Base-by-base conservation (phyloP, 2,329 filamentous ascomycete species). In the Penicillium glabrum region DNA sequence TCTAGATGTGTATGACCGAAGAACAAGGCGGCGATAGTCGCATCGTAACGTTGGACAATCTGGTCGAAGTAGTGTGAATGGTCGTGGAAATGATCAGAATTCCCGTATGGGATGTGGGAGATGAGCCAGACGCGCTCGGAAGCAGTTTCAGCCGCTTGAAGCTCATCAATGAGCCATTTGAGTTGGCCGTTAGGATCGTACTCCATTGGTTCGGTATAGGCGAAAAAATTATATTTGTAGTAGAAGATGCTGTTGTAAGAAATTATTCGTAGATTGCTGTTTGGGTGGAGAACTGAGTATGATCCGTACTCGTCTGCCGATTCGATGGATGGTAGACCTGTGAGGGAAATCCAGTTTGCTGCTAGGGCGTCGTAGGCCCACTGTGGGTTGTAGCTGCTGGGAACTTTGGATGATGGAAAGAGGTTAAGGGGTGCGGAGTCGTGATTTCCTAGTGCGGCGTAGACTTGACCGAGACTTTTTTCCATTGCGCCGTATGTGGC, bases 201-300 rank as follows among this genome's bases (percentile, higher is more conserved):
- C 46, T 80, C 70, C 73, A 83, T 79, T 1, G 76, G 72, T 46
- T 79, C 75, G 59, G 80, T 75, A 62, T 83, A 86, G 35, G 83
- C 67, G 72, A 79, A 82, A 66, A 82, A 83, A 73, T 87, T 86
- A 58, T 79, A 71, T n/a, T 76, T 78, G 68, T 86, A 86, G 71
- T 82, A 85, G 58, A 85, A 69, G 67, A 86, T 84, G 19, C 82
- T 85, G 73, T 83, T 86, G 62, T 86, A 73, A 4, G 83, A 84
- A 64, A 86, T 85, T 63, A 87, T 71, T 24, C 82, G 78, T 26
- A 86, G 72, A 58, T 83, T 82, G 19, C 74, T 76, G 27, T 69
- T 64, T 5, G 77, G 72, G 46, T 80, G 74, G 48, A 75, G 71
- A 9, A 76, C 75, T 3, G 83, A 81, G 67, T 85, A 86, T 14